Evolutionary conservation across 2,329 filamentous ascomycete species (phyloP).

Genomic region (Colletotrichum tamarilloi): DNA sequence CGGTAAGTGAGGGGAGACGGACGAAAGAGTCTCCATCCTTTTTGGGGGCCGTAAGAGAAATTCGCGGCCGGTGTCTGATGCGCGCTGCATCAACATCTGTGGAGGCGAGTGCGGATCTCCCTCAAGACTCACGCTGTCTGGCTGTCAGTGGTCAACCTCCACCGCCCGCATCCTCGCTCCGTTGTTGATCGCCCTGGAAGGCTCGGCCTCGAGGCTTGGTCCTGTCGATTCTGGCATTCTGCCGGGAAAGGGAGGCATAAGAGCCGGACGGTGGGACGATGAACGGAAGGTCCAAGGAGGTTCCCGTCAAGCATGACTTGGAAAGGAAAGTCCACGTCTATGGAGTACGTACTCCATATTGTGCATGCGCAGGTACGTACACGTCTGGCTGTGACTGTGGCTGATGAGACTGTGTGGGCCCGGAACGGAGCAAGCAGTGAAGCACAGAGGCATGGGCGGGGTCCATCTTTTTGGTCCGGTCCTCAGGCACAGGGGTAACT

Average conservation of each 20-base stretch:
- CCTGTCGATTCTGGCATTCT: not conserved
- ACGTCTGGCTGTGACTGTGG: constrained; percentile 1
- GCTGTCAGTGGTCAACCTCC: not conserved
- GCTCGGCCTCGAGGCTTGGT: not conserved
- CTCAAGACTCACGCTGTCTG: not conserved
- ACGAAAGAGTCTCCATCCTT: constrained; percentile 1
- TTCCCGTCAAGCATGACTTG: not conserved
- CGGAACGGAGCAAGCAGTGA: not conserved
- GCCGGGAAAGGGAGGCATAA: not conserved
- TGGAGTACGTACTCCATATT: too few relatives aligned
- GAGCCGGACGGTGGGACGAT: constrained; percentile 21
- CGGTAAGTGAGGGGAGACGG: not conserved
- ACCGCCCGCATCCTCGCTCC: not conserved
- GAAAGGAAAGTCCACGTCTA: not conserved
- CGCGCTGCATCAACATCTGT: constrained; percentile 17
- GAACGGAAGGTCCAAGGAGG: constrained; percentile 1
- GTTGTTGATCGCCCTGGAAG: not conserved
- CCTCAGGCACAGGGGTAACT: not conserved
- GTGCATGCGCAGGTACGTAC: too few relatives aligned
- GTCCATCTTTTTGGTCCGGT: not conserved
- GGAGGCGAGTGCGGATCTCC: constrained; percentile 8
- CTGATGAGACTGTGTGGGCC: constrained; percentile 25
- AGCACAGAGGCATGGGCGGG: not conserved
- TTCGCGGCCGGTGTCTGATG: not conserved
- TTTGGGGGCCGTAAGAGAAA: constrained; percentile 25